phyloP scores from a whole-genome alignment of 305 asterid species.

The Fraxinus velutina region DNA sequence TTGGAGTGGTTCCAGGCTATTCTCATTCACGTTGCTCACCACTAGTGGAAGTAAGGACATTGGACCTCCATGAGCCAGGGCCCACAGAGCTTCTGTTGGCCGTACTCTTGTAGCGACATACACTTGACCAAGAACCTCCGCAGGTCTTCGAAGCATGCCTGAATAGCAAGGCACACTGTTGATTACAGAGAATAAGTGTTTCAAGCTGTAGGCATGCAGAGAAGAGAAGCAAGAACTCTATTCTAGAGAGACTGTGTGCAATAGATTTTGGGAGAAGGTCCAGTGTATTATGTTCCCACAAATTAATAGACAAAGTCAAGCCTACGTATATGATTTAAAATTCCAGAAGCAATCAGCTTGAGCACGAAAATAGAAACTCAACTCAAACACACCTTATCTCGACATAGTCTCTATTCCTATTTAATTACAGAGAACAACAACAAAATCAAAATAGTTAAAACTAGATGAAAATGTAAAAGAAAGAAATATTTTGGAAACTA shows the following conservation, averaged over 20 bases:
- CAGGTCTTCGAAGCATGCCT: conserved; percentile 90
- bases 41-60: conserved; percentile 87
- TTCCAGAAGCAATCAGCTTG: conserved; percentile 20
- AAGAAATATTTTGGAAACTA: conserved; percentile 11
- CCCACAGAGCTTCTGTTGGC: conserved; percentile 93
- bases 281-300: not conserved
- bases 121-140: conserved; percentile 99
- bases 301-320: not conserved
- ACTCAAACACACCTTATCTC: not conserved
- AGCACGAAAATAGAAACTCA: conserved; percentile 16
- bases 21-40: conserved; percentile 74
- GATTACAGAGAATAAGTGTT: conserved; percentile 29
- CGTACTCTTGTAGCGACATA: conserved; percentile 92
- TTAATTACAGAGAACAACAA: not conserved
- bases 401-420: not conserved
- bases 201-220: conserved; percentile 23
- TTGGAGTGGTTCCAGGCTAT: conserved; percentile 75
- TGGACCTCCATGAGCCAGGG: conserved; percentile 95
- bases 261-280: conserved; percentile 12
- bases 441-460: conserved; percentile 1
- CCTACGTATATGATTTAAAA: conserved; percentile 10
- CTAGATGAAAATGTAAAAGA: conserved; percentile 2
- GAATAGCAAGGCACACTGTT: conserved; percentile 29
- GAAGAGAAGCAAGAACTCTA: conserved; percentile 15
- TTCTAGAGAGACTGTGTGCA: not conserved